A percentile compares a stretch with the other conserved stretches of the same genome.
phyloP scores from a whole-genome alignment of 345 rosid genomes.

The Cardamine resedifolia region DNA sequence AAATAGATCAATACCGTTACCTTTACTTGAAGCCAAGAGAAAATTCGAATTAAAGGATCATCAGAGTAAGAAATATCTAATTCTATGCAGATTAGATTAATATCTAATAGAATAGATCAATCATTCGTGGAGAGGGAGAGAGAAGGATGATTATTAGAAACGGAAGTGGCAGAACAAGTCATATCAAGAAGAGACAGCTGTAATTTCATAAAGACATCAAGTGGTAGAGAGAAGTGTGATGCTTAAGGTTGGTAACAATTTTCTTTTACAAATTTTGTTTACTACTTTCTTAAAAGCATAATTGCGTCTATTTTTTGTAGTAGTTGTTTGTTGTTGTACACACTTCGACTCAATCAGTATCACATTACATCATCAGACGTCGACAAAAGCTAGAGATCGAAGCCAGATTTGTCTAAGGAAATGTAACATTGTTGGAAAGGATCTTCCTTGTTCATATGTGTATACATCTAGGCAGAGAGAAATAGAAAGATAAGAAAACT shows the following conservation, averaged over 20 bases:
- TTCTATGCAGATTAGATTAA: neutral
- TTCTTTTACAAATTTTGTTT: no score
- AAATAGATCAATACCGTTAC: neutral
- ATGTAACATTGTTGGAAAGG: slow-evolving; percentile 32
- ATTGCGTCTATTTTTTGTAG: slow-evolving; percentile 31
- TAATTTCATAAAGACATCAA: slow-evolving; percentile 39
- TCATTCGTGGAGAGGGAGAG: slow-evolving; percentile 28
- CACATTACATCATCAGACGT: slow-evolving; percentile 34
- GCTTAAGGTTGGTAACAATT: slow-evolving; percentile 33
- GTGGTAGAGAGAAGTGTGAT: slow-evolving; percentile 39
- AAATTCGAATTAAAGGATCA: neutral
- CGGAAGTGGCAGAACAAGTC: slow-evolving; percentile 37
- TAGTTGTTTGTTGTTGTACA: slow-evolving; percentile 32
- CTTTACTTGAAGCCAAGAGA: slow-evolving; percentile 20
- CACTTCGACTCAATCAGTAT: slow-evolving; percentile 30
- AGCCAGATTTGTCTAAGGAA: slow-evolving; percentile 33
- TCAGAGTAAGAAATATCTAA: neutral
- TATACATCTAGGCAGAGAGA: neutral
- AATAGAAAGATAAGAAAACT: neutral
- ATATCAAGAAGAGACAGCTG: slow-evolving; percentile 43
- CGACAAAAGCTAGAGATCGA: slow-evolving; percentile 21
- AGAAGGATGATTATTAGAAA: slow-evolving; percentile 29
- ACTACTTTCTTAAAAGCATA: slow-evolving; percentile 26
- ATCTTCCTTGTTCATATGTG: slow-evolving; percentile 16
- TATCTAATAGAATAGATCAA: slow-evolving; percentile 26